Evolutionary conservation across 345 rosid genomes (phyloP).

Genomic region (Eucalyptus grandis): DNA sequence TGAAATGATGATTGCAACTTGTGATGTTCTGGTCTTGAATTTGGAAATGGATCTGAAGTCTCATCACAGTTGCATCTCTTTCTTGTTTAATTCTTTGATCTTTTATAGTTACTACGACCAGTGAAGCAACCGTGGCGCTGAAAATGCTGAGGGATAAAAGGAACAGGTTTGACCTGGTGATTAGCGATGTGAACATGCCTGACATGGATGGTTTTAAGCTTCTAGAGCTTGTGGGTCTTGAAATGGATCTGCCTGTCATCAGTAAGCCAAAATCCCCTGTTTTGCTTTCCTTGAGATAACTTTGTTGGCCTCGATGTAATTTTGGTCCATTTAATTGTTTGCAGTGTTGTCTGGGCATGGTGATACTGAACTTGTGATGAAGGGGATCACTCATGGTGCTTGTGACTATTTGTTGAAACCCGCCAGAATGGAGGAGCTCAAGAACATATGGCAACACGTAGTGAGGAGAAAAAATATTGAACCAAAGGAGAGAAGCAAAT

Average conservation of each 20-base stretch:
- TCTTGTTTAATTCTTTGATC: background rate
- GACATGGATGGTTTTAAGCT: conserved; percentile 47
- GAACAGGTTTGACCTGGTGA: conserved; percentile 23
- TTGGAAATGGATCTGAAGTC: background rate
- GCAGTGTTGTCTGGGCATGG: conserved; percentile 86
- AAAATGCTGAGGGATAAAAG: conserved; percentile 25
- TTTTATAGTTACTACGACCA: conserved; percentile 23
- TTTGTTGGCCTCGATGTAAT: background rate
- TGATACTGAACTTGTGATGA: conserved; percentile 77
- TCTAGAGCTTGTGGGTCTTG: conserved; percentile 39
- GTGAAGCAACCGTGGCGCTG: conserved; percentile 11
- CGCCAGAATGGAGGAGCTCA: conserved; percentile 77
- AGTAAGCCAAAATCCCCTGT: conserved; percentile 14
- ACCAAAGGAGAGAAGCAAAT: conserved; percentile 17
- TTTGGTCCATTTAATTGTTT: background rate
- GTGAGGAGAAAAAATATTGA: conserved; percentile 49
- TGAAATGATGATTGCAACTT: background rate
- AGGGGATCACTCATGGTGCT: conserved; percentile 91
- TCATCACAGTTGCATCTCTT: background rate
- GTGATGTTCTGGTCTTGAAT: background rate
- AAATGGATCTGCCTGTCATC: conserved; percentile 46
- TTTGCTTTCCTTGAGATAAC: background rate
- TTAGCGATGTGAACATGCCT: conserved; percentile 44
- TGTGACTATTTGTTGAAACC: conserved; percentile 92
- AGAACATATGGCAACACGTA: conserved; percentile 96